Base-by-base conservation (phyloP, 1,139 yeast species). In the Debaryomycetaceae sp. region DNA sequence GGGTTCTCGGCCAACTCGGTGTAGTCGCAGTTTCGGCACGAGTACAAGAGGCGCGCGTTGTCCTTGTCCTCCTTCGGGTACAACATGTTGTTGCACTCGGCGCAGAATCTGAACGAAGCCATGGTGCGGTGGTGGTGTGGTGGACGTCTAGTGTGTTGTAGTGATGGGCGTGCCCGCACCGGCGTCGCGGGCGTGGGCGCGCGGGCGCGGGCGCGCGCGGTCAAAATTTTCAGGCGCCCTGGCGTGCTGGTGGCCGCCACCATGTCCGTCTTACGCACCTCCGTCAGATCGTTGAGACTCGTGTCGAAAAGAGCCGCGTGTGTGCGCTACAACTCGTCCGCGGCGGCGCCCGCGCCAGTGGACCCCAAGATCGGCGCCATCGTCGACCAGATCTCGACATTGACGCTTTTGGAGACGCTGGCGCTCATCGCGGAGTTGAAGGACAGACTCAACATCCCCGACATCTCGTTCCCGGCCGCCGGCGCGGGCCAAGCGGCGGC, bases 51-150 rank as follows among this genome's bases (percentile, higher is more conserved):
- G 44, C 94, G 65, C 45, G 71, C 67, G 36, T 73, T 67, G 36
- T 69, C 78, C 51, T 83, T 84, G 56, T 93, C 98, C 63, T 93
- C 98, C 46, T 85, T 79, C n/a, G 99, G 98, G 56, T 91, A 93
- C 62, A 91, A 75, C 98, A 91, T 89, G 55, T 93, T 93, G 71
- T 93, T 93, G 74, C 93, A 88, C 53, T 85, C 94, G 44, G 91
- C 82, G 57, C 96, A 88, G 64, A 88, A 88, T 54, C 94, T 75
- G 60, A 88, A 88, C 27, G 95, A 84, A 36, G 93, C 85, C 95
- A 83, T 85, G 36, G 11, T 25, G 4, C 12, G 18, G 34, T 29
- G 23, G 28, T 25, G 16, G 17, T 23, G 23, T 29, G 24, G 28
- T 30, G 27, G 24, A 27, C 18, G 23, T 22, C 9, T 28, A n/a